Evolutionary conservation across 2,329 filamentous ascomycete species (phyloP), one percentile per base, ranked within the genome.

Genomic region (Venturia oleaginea): DNA sequence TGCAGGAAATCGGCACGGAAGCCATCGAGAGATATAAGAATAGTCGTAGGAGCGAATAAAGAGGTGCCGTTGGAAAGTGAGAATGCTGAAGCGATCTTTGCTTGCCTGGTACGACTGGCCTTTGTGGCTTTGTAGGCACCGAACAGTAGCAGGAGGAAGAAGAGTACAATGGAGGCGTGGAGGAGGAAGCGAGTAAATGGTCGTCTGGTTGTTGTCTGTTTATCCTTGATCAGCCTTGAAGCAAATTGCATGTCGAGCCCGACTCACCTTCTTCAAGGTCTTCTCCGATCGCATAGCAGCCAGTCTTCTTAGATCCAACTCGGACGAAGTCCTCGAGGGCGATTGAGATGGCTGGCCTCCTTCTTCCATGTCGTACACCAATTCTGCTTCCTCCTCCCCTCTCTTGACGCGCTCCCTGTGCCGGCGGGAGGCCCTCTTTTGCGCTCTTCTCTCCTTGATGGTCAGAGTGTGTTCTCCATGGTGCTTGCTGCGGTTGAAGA

Each of bases 1-100:
- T 89, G 84, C 48, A 99, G 80, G 71, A 97, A 97, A 73, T 97
- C 94, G 24, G 94, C 93, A 19, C 94, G 88, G 78, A 99, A 97
- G 3, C 94, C 94, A 75, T 99, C 94, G 22, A 99, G 82, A 57
- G 92, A 97, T 72, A 99, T 90, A 63, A 97, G 81, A 66, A 99
- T 89, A 1, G 94, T 97, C 0, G 94, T 99, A 0, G 92, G 92
- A 11, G 86, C 88, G 73, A 97, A 99, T 4, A 91, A 78, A 1
- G 92, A 89, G 0, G 92, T 96, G 63, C 94, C 94, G 74, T 99
- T 99, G 19, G 81, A 86, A 30, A 84, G 72, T 11, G 72, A 72
- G 34, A 64, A 66, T 13, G 68, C 68, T 13, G 43, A 42, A 67
- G 65, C 59, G 67, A 67, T 38, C 67, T 70, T 32, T 65, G 34